A percentile compares a stretch with the other conserved stretches of the same genome.
phyloP scores from a whole-genome alignment of 371 early-diverging fungal species.

The Mortierella polycephala region DNA sequence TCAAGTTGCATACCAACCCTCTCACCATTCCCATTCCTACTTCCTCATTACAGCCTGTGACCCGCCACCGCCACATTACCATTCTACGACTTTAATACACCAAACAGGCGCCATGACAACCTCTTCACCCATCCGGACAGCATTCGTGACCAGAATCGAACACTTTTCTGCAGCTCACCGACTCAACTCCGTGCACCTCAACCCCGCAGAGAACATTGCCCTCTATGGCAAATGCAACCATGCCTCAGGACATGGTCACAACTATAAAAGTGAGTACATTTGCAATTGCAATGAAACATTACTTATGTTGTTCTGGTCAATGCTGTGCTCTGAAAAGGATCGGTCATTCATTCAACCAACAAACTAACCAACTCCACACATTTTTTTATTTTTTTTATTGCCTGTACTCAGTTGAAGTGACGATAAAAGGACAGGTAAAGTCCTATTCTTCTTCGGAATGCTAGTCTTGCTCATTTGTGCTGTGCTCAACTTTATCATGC shows the following conservation, averaged over 20 bases:
- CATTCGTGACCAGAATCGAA: conserved; percentile 79
- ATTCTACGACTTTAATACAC: background rate
- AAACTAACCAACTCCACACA: conserved; percentile 1
- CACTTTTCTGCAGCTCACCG: conserved; percentile 92
- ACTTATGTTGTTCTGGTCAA: background rate
- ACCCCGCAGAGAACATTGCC: conserved; percentile 74
- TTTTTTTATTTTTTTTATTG: background rate
- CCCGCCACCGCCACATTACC: background rate
- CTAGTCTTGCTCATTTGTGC: background rate
- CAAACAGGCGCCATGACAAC: conserved; percentile 20
- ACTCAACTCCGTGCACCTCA: conserved; percentile 77
- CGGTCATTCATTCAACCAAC: background rate
- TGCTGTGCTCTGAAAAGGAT: background rate
- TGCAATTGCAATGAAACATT: background rate
- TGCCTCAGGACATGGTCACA: conserved; percentile 89
- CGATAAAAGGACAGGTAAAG: conserved; percentile 71
- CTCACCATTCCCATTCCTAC: conserved; percentile 1
- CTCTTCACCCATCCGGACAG: conserved; percentile 43
- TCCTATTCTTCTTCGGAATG: background rate
- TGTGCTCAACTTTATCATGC: background rate
- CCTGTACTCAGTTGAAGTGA: conserved; percentile 72
- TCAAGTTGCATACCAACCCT: too few relatives aligned
- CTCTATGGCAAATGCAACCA: conserved; percentile 93
- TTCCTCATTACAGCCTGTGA: background rate
- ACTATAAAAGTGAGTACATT: conserved; percentile 73